A percentile compares a stretch with the other conserved stretches of the same genome.
These are phyloP conservation scores for Macrolepiota dolichaula DNA, from an alignment of 768 basidiomycete genomes.

Conservation along the genomic window DNA sequence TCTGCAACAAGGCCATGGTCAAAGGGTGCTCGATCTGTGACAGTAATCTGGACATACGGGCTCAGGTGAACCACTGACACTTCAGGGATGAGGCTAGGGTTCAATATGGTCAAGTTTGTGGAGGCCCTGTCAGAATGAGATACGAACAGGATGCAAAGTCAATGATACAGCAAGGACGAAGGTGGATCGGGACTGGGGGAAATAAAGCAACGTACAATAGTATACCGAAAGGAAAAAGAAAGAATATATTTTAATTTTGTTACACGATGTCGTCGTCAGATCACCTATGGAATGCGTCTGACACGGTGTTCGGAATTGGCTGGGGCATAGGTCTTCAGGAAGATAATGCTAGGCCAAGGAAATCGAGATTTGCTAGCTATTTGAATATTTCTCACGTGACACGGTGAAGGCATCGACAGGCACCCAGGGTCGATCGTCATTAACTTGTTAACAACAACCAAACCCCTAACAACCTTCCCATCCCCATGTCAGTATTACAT, in stretches of 20 bases:
- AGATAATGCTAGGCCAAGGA: not conserved
- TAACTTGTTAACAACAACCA: not conserved
- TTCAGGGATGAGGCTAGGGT: not conserved
- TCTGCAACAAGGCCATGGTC: not conserved
- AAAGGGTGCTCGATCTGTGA: not conserved
- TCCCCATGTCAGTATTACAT: constrained; percentile 9
- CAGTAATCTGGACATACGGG: not conserved
- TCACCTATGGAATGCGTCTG: not conserved
- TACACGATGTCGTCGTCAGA: not conserved
- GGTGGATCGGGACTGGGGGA: not conserved
- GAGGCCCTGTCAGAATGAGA: not conserved
- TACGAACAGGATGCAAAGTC: not conserved
- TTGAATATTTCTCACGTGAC: not conserved
- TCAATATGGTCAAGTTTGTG: not conserved
- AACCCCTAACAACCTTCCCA: not conserved
- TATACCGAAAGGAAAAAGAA: not conserved
- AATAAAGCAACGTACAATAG: not conserved
- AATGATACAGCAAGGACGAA: not conserved
- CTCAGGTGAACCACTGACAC: not conserved
- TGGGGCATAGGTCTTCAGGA: not conserved
- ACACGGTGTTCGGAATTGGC: not conserved
- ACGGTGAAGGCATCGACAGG: not conserved
- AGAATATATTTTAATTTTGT: not conserved
- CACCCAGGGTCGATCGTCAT: not conserved
- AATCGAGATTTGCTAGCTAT: not conserved